Evolutionary conservation across 306 rosid species (phyloP).

Genomic region (Pyrus pyrifolia): DNA sequence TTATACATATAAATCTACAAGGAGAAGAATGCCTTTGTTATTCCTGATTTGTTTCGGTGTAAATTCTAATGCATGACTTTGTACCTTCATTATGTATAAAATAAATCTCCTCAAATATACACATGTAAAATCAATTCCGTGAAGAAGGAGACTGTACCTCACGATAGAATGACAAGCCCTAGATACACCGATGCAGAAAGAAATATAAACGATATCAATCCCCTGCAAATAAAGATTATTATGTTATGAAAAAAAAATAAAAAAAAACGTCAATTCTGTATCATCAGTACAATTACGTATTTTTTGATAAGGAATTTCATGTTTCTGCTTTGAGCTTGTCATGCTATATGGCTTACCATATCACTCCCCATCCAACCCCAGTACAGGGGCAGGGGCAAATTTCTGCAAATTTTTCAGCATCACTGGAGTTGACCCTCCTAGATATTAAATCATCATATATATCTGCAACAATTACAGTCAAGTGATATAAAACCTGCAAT

Average conservation of each 20-base stretch:
- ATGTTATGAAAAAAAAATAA: not conserved
- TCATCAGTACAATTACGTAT: not conserved
- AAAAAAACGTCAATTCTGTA: not conserved
- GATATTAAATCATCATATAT: constrained; percentile 92
- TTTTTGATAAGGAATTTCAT: not conserved
- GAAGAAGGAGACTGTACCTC: constrained; percentile 28
- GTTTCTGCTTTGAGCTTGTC: not conserved
- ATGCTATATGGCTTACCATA: constrained; percentile 56
- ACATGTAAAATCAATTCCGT: not conserved
- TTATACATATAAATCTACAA: not conserved
- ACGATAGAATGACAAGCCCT: constrained; percentile 48
- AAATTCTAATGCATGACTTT: too few relatives aligned
- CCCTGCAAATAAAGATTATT: constrained; percentile 31
- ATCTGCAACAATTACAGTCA: constrained; percentile 34
- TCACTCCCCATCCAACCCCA: constrained; percentile 93
- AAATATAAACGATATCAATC: constrained; percentile 42
- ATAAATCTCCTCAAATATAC: not conserved
- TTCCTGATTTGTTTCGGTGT: too few relatives aligned
- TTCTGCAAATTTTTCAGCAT: constrained; percentile 97
- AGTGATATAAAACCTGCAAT: constrained; percentile 6
- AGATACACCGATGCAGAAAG: constrained; percentile 37
- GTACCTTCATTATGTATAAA: not conserved
- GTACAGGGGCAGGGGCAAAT: constrained; percentile 91
- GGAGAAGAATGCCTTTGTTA: too few relatives aligned
- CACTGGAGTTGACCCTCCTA: constrained; percentile 87